These are phyloP conservation scores for Globisporangium yorkense DNA, from an alignment of 352 stramenopile genomes.

Conservation along the genomic window DNA sequence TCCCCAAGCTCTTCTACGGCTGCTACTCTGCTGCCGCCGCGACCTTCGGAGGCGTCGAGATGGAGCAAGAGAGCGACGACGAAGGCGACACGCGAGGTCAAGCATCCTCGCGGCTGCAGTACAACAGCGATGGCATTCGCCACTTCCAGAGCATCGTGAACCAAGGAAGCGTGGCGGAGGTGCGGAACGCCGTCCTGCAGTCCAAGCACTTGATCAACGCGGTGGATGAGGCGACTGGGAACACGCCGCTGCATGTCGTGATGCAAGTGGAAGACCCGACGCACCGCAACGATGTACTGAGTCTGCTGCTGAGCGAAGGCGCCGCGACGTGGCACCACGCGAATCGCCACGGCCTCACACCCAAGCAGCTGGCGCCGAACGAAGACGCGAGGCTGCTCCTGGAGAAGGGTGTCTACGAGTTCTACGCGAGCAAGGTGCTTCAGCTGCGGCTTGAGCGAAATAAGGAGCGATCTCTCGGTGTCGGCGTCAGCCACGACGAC, in stretches of 20 bases:
- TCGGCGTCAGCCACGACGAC: not conserved
- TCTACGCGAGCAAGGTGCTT: conserved; percentile 19
- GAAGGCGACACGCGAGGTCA: not conserved
- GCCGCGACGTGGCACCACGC: conserved; percentile 29
- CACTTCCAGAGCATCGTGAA: conserved; percentile 41
- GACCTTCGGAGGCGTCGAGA: conserved; percentile 47
- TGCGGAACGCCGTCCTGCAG: conserved; percentile 41
- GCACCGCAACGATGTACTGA: conserved; percentile 37
- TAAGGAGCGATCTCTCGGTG: no score
- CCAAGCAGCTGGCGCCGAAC: conserved; percentile 35
- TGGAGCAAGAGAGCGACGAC: not conserved
- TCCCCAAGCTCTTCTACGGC: conserved; percentile 63
- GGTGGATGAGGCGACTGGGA: conserved; percentile 40
- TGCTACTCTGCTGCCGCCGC: conserved; percentile 44
- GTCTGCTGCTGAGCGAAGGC: conserved; percentile 52
- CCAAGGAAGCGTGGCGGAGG: conserved; percentile 48
- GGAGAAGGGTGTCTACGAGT: conserved; percentile 43
- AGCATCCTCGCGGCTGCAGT: conserved; percentile 3
- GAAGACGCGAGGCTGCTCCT: conserved; percentile 25
- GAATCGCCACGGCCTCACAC: conserved; percentile 53
- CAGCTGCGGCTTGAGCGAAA: not conserved
- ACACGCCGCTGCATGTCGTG: conserved; percentile 52
- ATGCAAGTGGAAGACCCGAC: conserved; percentile 43
- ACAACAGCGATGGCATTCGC: conserved; percentile 22
- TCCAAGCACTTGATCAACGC: conserved; percentile 48